Conservation (phyloP, 139 green algal genomes). For the Chlamydomonas sp. region DNA sequence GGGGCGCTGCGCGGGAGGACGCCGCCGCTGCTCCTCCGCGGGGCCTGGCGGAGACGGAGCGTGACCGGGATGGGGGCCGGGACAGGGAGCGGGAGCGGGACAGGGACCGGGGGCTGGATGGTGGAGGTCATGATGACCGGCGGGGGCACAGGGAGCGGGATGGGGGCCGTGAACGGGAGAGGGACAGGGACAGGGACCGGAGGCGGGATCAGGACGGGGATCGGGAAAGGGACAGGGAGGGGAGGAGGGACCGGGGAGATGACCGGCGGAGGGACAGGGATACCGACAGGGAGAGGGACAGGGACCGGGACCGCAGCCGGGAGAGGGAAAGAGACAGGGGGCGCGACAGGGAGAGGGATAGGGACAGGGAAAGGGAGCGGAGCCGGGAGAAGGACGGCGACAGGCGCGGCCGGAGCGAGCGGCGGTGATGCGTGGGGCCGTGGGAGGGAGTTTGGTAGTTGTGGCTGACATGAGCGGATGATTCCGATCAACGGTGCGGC, state of each 20-base stretch:
- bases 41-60: neutral
- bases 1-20: neutral
- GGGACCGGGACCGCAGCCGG: too few species aligned
- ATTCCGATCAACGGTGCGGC: too few species aligned
- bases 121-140: neutral
- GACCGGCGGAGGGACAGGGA: neutral
- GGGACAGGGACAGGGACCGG: neutral
- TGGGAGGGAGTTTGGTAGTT: too few species aligned
- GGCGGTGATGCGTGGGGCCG: too few species aligned
- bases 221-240: neutral
- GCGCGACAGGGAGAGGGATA: too few species aligned
- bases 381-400: too few species aligned
- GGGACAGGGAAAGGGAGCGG: too few species aligned
- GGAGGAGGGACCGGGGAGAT: neutral
- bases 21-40: neutral
- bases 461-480: too few species aligned
- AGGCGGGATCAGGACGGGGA: neutral
- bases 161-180: neutral
- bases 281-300: too few species aligned
- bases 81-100: neutral
- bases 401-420: too few species aligned
- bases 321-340: too few species aligned
- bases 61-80: neutral
- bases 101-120: neutral
- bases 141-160: neutral